Percentiles rank a stretch among this genome's conserved stretches.
Evolutionary conservation across 371 early-diverging fungal species (phyloP).

Genomic region (Capniomyces stellatus): DNA sequence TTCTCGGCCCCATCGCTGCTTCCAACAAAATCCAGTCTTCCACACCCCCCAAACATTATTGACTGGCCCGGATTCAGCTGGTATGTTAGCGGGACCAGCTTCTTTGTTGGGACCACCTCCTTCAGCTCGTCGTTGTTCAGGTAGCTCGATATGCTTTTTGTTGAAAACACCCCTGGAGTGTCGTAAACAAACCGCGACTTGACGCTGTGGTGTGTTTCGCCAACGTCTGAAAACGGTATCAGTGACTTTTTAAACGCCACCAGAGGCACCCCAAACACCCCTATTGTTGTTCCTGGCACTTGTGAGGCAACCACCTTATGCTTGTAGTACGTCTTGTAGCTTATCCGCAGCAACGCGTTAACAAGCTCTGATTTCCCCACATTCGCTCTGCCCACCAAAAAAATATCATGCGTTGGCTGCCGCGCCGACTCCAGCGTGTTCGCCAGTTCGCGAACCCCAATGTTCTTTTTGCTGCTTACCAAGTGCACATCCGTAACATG

Average conservation of each 20-base stretch:
- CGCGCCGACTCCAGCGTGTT: conserved; percentile 21
- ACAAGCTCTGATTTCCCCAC: conserved; percentile 54
- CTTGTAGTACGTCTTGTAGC: conserved; percentile 15
- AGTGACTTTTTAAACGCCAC: conserved; percentile 28
- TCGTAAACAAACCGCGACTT: conserved; percentile 30
- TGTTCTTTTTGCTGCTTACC: conserved; percentile 42
- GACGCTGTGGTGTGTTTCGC: neutral
- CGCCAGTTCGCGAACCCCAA: conserved; percentile 32
- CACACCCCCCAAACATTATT: conserved; percentile 35
- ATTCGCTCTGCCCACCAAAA: conserved; percentile 48
- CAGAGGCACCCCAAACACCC: conserved; percentile 38
- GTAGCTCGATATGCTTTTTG: conserved; percentile 28
- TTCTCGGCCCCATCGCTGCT: conserved; percentile 16
- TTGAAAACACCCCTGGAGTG: conserved; percentile 48
- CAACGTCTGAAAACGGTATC: conserved; percentile 14
- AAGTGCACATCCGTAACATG: conserved; percentile 30
- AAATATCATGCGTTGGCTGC: conserved; percentile 38
- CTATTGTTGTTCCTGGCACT: conserved; percentile 52
- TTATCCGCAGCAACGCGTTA: conserved; percentile 33
- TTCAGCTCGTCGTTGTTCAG: conserved; percentile 33
- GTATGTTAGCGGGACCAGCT: conserved; percentile 35
- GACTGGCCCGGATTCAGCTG: conserved; percentile 31
- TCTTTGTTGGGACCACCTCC: conserved; percentile 20
- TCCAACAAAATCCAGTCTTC: conserved; percentile 39
- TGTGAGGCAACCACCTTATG: conserved; percentile 37